Evolutionary conservation across 2,329 filamentous ascomycete genomes (phyloP), one percentile per base, ranked within the genome.

Genomic region (Epichloe amarillans): DNA sequence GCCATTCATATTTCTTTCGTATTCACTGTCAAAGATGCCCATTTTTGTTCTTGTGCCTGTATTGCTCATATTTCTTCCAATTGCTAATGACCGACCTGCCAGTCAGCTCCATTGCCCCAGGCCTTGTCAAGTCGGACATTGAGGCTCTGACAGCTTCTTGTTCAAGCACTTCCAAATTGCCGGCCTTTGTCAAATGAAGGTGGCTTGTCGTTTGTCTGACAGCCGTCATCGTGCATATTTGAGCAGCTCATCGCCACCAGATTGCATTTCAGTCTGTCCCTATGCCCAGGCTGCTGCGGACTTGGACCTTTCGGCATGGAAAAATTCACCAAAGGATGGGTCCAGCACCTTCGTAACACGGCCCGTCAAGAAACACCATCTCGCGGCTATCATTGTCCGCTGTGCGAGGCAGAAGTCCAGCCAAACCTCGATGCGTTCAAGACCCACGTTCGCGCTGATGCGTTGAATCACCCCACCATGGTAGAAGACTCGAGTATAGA

Each of bases 391-490:
- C 56, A 46, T 8, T 64, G 62, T 48, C 57, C 57, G 1, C 37
- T 56, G 2, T 66, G 65, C 21, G 52, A 56, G 1, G 42, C 50
- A 26, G 59, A 63, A 4, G 46, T 64, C 10, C 53, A 56, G 21
- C 52, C 56, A 1, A 56, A 56, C 6, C 38, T 65, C 6, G 57
- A 61, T 11, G 55, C 54, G 3, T 66, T 66, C 52, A 57, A 53
- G 14, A 48, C 52, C 1, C 64, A 67, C 35, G 53, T 61, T 36
- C 52, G 50, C 2, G 50, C 46, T 1, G 52, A 62, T 17, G 23
- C 38, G 6, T 17, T 50, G 2, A 57, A 54, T 5, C 60, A 63
- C 17, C 43, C 54, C 4, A 53, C 36, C 30, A 56, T 62, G 17
- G 51, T 52, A 4, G 56, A 54, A 2, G 60, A 65, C 5, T 44